phyloP scores from a whole-genome alignment of 148 eudicot species.

The Spergularia marina region DNA sequence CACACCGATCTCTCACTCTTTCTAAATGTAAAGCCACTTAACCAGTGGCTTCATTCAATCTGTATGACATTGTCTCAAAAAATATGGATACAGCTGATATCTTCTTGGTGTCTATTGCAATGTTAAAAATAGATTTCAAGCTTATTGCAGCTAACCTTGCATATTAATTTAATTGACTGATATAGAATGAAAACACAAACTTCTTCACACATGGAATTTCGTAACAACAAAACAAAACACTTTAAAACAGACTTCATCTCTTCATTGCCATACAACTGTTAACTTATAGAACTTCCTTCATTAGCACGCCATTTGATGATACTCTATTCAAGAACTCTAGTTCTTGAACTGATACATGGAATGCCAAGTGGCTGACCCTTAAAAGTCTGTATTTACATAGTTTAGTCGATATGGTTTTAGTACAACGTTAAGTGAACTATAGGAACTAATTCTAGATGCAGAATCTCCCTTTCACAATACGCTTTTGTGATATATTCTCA shows the following conservation, averaged over 20 bases:
- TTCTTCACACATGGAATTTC: not conserved
- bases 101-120: conserved; percentile 94
- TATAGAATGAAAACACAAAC: not conserved
- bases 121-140: conserved; percentile 7
- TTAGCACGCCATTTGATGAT: no score
- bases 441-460: no score
- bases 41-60: conserved; percentile 93
- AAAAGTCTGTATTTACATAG: not conserved
- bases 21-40: conserved; percentile 3
- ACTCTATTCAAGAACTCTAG: not conserved
- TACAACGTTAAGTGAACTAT: not conserved
- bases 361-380: not conserved
- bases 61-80: conserved; percentile 98
- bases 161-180: not conserved
- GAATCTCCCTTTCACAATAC: no score
- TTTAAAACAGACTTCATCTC: no score
- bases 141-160: not conserved
- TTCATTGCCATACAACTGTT: no score
- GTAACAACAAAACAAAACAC: no score
- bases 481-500: no score
- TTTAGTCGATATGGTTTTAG: not conserved
- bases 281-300: not conserved
- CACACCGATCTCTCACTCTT: no score
- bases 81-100: conserved; percentile 94
- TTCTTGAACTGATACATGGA: not conserved